Conservation (phyloP, 1,139 yeast genomes). For the Pichia cactophila region DNA sequence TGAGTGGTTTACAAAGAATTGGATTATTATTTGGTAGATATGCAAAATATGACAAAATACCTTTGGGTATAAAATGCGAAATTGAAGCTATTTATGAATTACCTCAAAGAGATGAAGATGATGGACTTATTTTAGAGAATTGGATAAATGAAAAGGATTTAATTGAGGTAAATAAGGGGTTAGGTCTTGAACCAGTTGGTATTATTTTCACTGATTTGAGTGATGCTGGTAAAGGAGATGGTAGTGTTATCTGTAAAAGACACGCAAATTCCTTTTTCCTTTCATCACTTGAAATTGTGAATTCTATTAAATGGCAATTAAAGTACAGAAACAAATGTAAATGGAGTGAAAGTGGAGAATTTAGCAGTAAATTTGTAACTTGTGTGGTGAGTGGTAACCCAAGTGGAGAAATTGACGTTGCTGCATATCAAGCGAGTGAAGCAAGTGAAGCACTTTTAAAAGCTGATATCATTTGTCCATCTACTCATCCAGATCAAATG, state of each 20-base stretch:
- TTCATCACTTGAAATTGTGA: slow-evolving; percentile 75
- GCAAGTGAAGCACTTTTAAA: slow-evolving; percentile 81
- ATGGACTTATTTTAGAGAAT: slow-evolving; percentile 64
- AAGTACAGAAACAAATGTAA: slow-evolving; percentile 57
- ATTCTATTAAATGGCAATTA: slow-evolving; percentile 76
- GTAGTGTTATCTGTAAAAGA: slow-evolving; percentile 84
- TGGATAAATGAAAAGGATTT: slow-evolving; percentile 54
- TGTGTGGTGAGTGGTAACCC: slow-evolving; percentile 86
- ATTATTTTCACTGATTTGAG: slow-evolving; percentile 82
- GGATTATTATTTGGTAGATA: slow-evolving; percentile 83
- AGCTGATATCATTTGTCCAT: slow-evolving; percentile 80
- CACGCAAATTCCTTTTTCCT: slow-evolving; percentile 88
- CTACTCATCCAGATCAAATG: slow-evolving; percentile 86
- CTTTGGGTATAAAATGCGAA: slow-evolving; percentile 87
- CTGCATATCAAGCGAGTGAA: slow-evolving; percentile 83
- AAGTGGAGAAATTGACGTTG: slow-evolving; percentile 81
- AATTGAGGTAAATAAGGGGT: slow-evolving; percentile 45
- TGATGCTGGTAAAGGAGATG: slow-evolving; percentile 81
- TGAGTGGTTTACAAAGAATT: slow-evolving; percentile 76
- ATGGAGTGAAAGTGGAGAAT: slow-evolving; percentile 59
- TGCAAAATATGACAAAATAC: slow-evolving; percentile 70
- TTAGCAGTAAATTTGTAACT: slow-evolving; percentile 86
- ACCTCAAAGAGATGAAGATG: slow-evolving; percentile 78
- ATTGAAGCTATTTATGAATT: slow-evolving; percentile 94
- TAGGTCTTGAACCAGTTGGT: slow-evolving; percentile 74